Conservation (phyloP, 1,139 yeast species). For the Hyphopichia khmerensis region DNA sequence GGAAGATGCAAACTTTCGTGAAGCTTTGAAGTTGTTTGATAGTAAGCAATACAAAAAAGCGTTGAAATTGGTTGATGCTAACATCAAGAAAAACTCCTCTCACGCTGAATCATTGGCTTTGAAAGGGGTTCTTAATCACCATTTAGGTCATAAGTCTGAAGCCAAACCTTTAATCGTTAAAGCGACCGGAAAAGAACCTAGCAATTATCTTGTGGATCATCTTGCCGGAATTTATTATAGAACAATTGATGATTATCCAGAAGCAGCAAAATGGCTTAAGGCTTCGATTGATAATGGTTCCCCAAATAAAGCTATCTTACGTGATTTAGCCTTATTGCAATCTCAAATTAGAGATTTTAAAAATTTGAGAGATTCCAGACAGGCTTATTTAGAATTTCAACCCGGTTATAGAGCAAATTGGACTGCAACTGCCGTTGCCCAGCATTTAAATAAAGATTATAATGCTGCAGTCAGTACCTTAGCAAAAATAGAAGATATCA, state of each 20-base stretch:
- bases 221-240: constrained; percentile 84
- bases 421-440: constrained; percentile 88
- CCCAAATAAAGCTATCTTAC: constrained; percentile 71
- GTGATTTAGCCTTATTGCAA: constrained; percentile 81
- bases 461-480: constrained; percentile 70
- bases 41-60: constrained; percentile 85
- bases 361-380: constrained; percentile 62
- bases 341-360: constrained; percentile 76
- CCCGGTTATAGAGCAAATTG: constrained; percentile 90
- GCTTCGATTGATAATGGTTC: constrained; percentile 81
- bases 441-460: constrained; percentile 69
- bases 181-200: constrained; percentile 57
- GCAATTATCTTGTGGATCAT: constrained; percentile 76
- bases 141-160: constrained; percentile 56
- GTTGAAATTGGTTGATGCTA: constrained; percentile 69
- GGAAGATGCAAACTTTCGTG: constrained; percentile 71
- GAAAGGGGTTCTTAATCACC: constrained; percentile 70
- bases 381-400: constrained; percentile 66
- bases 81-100: constrained; percentile 70
- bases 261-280: constrained; percentile 78
- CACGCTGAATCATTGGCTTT: constrained; percentile 84
- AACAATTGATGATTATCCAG: constrained; percentile 63
- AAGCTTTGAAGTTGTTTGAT: constrained; percentile 83
- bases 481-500: constrained; percentile 69
- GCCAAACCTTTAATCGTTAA: constrained; percentile 61